Evolutionary conservation across 1,139 yeast genomes (phyloP).

Genomic region (Protomyces lactucae-debilis): DNA sequence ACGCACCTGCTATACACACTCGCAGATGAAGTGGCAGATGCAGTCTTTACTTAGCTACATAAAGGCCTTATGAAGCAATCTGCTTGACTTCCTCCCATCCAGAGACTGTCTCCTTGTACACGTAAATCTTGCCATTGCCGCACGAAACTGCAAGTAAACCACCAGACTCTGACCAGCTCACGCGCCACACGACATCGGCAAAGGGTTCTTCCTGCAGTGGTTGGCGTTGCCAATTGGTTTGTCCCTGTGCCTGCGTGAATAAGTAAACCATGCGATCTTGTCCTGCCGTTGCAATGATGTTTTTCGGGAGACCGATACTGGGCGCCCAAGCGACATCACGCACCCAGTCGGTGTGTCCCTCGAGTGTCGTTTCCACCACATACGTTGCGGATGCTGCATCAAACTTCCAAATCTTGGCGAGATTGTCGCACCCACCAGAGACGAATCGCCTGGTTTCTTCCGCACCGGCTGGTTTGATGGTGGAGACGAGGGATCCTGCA

Average conservation of each 20-base stretch:
- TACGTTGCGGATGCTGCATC: conserved; percentile 51
- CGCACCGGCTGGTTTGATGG: conserved; percentile 41
- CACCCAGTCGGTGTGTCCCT: conserved; percentile 97
- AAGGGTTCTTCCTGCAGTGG: conserved; percentile 71
- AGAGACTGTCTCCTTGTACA: conserved; percentile 91
- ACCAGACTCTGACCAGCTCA: conserved; percentile 95
- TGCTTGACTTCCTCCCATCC: conserved; percentile 98
- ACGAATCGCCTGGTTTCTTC: conserved; percentile 62
- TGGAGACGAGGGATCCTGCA: conserved; percentile 40
- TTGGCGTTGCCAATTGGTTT: conserved; percentile 70
- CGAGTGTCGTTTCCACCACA: conserved; percentile 66
- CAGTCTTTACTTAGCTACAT: neutral
- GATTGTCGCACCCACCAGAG: conserved; percentile 92
- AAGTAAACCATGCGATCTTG: conserved; percentile 92
- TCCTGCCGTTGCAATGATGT: conserved; percentile 96
- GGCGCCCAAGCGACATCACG: conserved; percentile 99
- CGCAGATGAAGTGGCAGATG: conserved; percentile 8
- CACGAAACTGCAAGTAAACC: conserved; percentile 93
- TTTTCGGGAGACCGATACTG: conserved; percentile 64
- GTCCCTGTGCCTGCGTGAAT: conserved; percentile 74
- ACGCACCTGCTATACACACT: conserved; percentile 7
- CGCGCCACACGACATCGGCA: conserved; percentile 98
- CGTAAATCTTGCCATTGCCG: conserved; percentile 90
- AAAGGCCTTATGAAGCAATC: conserved; percentile 59
- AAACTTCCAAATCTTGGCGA: conserved; percentile 82